Conservation (phyloP, 352 stramenopile genomes). For the Phytophthora hybrid region DNA sequence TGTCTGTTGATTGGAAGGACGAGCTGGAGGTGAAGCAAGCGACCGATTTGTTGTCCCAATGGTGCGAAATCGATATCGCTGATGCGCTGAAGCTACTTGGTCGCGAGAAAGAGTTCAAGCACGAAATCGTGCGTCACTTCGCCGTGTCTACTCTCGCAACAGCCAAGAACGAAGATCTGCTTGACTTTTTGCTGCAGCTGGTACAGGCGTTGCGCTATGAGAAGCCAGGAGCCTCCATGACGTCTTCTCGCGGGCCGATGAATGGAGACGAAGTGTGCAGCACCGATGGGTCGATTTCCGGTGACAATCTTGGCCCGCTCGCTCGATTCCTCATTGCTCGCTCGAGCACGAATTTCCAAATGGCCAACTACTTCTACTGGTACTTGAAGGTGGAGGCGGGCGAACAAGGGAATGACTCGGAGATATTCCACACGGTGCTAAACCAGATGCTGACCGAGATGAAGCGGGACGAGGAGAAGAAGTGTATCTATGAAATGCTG, state of each 20-base stretch:
- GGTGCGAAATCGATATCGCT: conserved; percentile 96
- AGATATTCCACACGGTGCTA: conserved; percentile 83
- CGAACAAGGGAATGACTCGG: conserved; percentile 74
- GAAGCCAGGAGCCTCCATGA: conserved; percentile 49
- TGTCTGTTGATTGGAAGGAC: conserved; percentile 98
- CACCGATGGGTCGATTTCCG: conserved; percentile 49
- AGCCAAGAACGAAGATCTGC: conserved; percentile 97
- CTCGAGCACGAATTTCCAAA: conserved; percentile 93
- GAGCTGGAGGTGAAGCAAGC: conserved; percentile 97
- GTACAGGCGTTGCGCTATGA: conserved; percentile 97
- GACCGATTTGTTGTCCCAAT: conserved; percentile 81
- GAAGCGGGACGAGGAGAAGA: conserved; percentile 92
- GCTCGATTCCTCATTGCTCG: conserved; percentile 96
- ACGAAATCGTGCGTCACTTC: conserved; percentile 95
- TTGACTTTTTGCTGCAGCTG: conserved; percentile 98
- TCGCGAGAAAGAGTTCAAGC: conserved; percentile 90
- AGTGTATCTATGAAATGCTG: conserved; percentile 91
- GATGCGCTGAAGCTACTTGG: conserved; percentile 98
- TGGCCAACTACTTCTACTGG: conserved; percentile 99
- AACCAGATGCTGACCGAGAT: conserved; percentile 96
- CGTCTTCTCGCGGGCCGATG: conserved; percentile 47
- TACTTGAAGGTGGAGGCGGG: conserved; percentile 85
- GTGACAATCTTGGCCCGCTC: conserved; percentile 78
- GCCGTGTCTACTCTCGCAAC: conserved; percentile 95
- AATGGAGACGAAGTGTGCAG: conserved; percentile 54